These are phyloP conservation scores for Ganoderma meredithae DNA, from an alignment of 1,284 basidiomycete species.

Conservation along the genomic window DNA sequence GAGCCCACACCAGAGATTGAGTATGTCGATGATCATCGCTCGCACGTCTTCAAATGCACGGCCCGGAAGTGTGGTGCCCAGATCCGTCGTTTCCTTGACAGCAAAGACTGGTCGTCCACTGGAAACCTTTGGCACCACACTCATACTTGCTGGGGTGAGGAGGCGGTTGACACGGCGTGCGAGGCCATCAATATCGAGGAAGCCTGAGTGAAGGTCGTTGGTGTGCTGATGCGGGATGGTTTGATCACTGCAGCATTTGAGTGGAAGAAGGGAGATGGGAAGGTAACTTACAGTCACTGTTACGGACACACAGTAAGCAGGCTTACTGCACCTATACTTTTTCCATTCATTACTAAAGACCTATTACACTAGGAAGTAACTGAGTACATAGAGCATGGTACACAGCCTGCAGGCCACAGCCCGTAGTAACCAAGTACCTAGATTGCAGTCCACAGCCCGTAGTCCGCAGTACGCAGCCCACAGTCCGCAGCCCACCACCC, in stretches of 20 bases:
- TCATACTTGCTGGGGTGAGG: not conserved
- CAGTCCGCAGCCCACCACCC: too few species aligned
- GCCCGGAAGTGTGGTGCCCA: not conserved
- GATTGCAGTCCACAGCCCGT: too few species aligned
- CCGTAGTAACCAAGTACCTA: too few species aligned
- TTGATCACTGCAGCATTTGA: slow-evolving; percentile 33
- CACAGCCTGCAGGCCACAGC: too few species aligned
- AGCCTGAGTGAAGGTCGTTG: not conserved
- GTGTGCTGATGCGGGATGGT: slow-evolving; percentile 7
- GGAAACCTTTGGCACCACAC: not conserved
- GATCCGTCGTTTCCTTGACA: slow-evolving; percentile 4
- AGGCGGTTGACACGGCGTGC: not conserved
- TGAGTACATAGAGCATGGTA: too few species aligned
- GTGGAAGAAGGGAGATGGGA: slow-evolving; percentile 23
- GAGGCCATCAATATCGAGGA: not conserved
- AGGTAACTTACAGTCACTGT: slow-evolving; percentile 26
- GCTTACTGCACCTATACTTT: too few species aligned
- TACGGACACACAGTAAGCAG: too few species aligned
- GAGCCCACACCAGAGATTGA: not conserved
- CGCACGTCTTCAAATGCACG: not conserved
- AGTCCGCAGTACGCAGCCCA: too few species aligned
- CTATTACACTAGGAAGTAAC: too few species aligned
- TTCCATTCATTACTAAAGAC: too few species aligned
- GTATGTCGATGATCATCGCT: not conserved
- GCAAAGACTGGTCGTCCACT: not conserved